phyloP scores from a whole-genome alignment of 768 basidiomycete species.

The Sutorius australiensis region DNA sequence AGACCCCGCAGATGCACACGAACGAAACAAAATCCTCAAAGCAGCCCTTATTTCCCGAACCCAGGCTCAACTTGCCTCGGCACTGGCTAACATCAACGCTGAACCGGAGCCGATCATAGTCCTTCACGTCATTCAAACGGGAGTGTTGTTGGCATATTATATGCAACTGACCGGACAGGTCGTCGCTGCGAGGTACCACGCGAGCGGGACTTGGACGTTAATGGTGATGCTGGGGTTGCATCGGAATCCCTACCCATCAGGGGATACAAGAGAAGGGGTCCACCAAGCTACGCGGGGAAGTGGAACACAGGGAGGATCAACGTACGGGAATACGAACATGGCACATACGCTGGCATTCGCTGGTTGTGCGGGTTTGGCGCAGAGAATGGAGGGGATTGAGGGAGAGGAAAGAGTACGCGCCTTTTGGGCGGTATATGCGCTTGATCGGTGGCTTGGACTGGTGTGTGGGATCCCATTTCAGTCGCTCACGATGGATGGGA shows the following conservation, averaged over 20 bases:
- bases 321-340: background rate
- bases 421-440: conserved; percentile 36
- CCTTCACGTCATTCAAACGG: conserved; percentile 55
- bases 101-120: conserved; percentile 36
- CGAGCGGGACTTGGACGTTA: conserved; percentile 45
- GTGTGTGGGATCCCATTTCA: conserved; percentile 22
- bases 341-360: conserved; percentile 8
- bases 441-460: conserved; percentile 33
- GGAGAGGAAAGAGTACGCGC: conserved; percentile 37
- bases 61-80: conserved; percentile 44
- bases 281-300: conserved; percentile 1
- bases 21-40: background rate
- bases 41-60: conserved; percentile 44
- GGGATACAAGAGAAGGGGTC: background rate
- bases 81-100: conserved; percentile 37
- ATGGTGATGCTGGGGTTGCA: conserved; percentile 48
- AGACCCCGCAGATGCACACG: conserved; percentile 29
- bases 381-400: conserved; percentile 30
- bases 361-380: conserved; percentile 26
- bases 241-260: conserved; percentile 15
- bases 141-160: conserved; percentile 63
- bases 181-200: conserved; percentile 58
- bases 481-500: conserved; percentile 24
- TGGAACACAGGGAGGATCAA: background rate
- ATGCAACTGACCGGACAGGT: conserved; percentile 57